Base-by-base conservation (phyloP, 2,329 filamentous ascomycete genomes). In the Clarireedia monteithiana region DNA sequence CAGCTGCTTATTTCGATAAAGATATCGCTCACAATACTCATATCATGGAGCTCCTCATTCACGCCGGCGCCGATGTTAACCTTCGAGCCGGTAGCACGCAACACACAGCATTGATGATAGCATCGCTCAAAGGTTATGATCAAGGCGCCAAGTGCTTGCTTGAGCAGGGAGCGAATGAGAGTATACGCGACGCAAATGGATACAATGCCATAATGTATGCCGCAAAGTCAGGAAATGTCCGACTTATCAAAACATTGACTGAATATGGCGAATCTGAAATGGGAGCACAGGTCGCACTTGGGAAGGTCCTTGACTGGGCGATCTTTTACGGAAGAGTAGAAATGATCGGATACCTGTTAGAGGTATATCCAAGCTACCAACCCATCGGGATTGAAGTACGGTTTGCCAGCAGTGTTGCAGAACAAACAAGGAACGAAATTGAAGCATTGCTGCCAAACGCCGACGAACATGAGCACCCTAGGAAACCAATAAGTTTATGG, bases 71-170 rank as follows among this genome's bases (percentile, higher is more conserved):
- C 17, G n/a, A 55, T 26, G 36, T 55, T 20, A 50, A 55, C 12
- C 3, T 55, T 9, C 47, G 15, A 55, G 47, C 47, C 9, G 53
- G 53, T 5, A 50, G 12, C 10, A 39, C 47, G 4, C 40, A 55
- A 20, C 38, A 55, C 4, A 55, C 53, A 39, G 53, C 53, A n/a
- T 44, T 55, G 9, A 55, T 55, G 53, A 45, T 50, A 14, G 53
- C 47, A 24, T 55, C 47, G 24, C 20, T 45, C n/a, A 45, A 50
- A 30, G 47, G 53, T 3, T 55, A 50, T 50, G 53, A 50, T n/a
- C 38, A 42, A 36, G 53, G 53, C 6, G 38, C 36, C n/a, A 55
- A 36, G 26, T 55, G 53, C 27, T 50, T 55, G 23, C 47, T 55
- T 3, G 46, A 55, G 14, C 53, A 50, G 23, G 53, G 53, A 17